Base-by-base conservation (phyloP, 371 early-diverging fungal species). In the Antonospora locustae region DNA sequence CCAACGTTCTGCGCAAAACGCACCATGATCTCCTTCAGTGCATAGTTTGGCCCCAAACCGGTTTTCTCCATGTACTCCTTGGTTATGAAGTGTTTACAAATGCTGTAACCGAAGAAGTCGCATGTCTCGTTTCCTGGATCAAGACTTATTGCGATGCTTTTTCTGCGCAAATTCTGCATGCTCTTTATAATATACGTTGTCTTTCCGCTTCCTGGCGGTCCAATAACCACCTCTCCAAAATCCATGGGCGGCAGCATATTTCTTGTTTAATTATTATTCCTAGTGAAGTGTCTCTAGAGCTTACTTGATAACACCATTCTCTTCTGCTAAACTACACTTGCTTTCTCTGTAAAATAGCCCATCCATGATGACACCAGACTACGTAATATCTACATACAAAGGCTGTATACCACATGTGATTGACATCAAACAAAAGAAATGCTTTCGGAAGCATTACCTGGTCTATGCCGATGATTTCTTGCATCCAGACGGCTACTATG, bases 181-280 rank as follows among this genome's bases (percentile, higher is more conserved):
- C 59, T 65, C 7, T 44, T 23, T 37, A 24, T 20, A 25, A 65
- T 44, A 45, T 65, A 65, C 11, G 65, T 65, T 28, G 50, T 39
- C 30, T 65, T 65, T 14, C 65, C 65, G 50, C 59, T 54, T 19
- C 65, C 59, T 1, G 65, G 65, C 12, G 60, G 65, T 12, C 65
- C 65, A 48, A 65, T 54, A 9, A 65, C 46, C 24, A 65, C 28
- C 50, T 65, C 65, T 9, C 55, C 60, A 50, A 43, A 65, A 16
- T 24, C 27, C 65, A 65, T 65, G 5, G n/a, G 17, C 27, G 28
- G 9, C 50, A 27, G 43, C 12, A 34, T 7, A n/a, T 34, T 34
- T n/a, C n/a, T n/a, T n/a, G n/a, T n/a, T n/a, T n/a, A n/a, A n/a
- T n/a, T n/a, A n/a, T n/a, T n/a, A n/a, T n/a, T n/a, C n/a, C n/a